Evolutionary conservation across 2,329 filamentous ascomycete species (phyloP).

Genomic region (Xylaria sp.): DNA sequence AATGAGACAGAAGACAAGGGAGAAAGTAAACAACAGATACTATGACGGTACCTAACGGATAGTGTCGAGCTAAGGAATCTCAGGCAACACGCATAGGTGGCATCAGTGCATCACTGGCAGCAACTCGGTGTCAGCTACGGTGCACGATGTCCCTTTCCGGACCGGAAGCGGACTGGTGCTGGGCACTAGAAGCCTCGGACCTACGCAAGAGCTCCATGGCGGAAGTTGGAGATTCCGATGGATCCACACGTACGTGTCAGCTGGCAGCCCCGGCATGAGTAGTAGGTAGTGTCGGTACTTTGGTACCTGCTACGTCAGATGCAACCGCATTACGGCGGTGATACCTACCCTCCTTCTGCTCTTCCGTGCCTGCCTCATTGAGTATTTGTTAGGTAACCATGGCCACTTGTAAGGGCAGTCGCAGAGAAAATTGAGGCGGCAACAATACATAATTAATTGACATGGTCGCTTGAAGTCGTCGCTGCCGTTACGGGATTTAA

Average conservation of each 20-base stretch:
- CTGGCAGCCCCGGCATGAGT: conserved; percentile 4
- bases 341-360: too few relatives aligned
- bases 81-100: conserved; percentile 17
- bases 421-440: too few relatives aligned
- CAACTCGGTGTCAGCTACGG: too few relatives aligned
- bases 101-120: conserved; percentile 1
- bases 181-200: not conserved
- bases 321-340: not conserved
- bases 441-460: too few relatives aligned
- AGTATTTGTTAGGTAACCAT: too few relatives aligned
- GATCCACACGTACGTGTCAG: conserved; percentile 9
- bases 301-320: not conserved
- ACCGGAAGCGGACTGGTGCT: conserved; percentile 1
- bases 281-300: not conserved
- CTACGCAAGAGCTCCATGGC: conserved; percentile 8
- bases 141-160: not conserved
- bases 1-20: not conserved
- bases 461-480: too few relatives aligned
- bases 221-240: conserved; percentile 21
- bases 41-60: not conserved
- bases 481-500: too few relatives aligned
- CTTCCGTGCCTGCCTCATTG: too few relatives aligned
- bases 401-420: too few relatives aligned
- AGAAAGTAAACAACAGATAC: not conserved
- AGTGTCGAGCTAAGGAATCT: not conserved